These are phyloP conservation scores for Epichloe elymi DNA, from an alignment of 2,329 filamentous ascomycete species.

Conservation along the genomic window DNA sequence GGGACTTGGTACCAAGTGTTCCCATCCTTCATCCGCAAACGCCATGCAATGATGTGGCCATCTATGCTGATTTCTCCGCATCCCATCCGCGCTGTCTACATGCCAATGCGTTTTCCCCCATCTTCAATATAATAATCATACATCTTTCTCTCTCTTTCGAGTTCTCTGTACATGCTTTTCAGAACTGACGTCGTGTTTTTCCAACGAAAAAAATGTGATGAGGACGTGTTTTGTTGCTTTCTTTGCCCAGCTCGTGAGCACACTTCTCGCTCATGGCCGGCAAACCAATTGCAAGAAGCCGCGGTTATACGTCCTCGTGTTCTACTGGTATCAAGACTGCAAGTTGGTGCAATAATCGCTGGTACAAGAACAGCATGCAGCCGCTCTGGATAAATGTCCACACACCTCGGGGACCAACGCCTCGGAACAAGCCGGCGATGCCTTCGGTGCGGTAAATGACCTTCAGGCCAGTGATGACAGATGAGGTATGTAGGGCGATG, in stretches of 20 bases:
- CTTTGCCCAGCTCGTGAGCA: no score
- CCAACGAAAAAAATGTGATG: neutral
- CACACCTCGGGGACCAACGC: conserved; percentile 80
- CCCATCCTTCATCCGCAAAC: neutral
- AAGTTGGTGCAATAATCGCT: conserved; percentile 69
- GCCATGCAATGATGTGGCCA: conserved; percentile 1
- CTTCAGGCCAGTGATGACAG: conserved; percentile 68
- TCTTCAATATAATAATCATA: neutral
- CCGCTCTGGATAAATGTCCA: conserved; percentile 98
- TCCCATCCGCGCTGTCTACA: neutral
- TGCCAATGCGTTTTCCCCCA: neutral
- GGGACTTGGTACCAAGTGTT: neutral
- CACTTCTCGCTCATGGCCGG: no score
- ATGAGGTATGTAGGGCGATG: conserved; percentile 74
- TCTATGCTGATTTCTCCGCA: neutral
- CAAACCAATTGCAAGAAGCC: no score
- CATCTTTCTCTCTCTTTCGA: neutral
- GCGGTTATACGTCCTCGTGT: conserved; percentile 12
- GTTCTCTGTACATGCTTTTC: neutral
- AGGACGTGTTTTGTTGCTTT: no score
- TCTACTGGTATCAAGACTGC: conserved; percentile 34
- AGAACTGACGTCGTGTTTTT: neutral
- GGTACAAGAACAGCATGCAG: conserved; percentile 93
- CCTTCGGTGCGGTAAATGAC: conserved; percentile 89
- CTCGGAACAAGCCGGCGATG: conserved; percentile 79